Base-by-base conservation (phyloP, 1,284 basidiomycete species). In the Ceratobasidium sp. region DNA sequence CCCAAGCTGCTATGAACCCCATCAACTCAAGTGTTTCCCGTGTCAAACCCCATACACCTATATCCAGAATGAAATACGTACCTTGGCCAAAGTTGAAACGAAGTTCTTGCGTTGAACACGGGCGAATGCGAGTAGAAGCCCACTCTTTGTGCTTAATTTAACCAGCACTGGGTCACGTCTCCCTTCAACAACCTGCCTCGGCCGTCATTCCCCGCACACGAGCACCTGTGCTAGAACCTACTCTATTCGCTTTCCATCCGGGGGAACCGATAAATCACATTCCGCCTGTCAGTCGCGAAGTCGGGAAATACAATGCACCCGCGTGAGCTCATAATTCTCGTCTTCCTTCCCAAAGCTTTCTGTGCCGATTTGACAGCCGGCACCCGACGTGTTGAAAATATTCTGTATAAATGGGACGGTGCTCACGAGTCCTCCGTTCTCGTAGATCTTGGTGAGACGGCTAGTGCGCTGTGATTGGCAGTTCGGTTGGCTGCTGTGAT, bases 281-380 rank as follows among this genome's bases (percentile, higher is more conserved):
- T 53, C 50, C 50, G 47, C 50, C 14, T 65, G 48, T 36, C 48
- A 48, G 15, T 22, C 19, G 19, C 22, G 60, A 63, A 63, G 60
- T 24, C 29, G 63, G 48, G 48, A 65, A 53, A 53, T 51, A 17
- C 31, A 33, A 17, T 22, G 44, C 24, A 29, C 22, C 63, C 63
- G 33, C 63, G 63, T 67, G 64, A 67, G 33, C 41, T 53, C 64
- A 19, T 31, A 36, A 17, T 45, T 50, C 53, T 53, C 50, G n/a
- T 7, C 51, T 67, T 67, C 64, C 7, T 6, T 29, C 64, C 64
- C 19, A 54, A 54, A 54, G 8, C 27, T 53, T 14, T 67, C 24
- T 17, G 14, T 24, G 36, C 15, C 9, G n/a, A 36, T 24, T n/a
- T 54, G 15, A 15, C 36, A 56, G 33, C 33, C 50, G 50, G 64